Evolutionary conservation across 2,329 filamentous ascomycete species (phyloP).

Genomic region (Clarireedia homoeocarpa): DNA sequence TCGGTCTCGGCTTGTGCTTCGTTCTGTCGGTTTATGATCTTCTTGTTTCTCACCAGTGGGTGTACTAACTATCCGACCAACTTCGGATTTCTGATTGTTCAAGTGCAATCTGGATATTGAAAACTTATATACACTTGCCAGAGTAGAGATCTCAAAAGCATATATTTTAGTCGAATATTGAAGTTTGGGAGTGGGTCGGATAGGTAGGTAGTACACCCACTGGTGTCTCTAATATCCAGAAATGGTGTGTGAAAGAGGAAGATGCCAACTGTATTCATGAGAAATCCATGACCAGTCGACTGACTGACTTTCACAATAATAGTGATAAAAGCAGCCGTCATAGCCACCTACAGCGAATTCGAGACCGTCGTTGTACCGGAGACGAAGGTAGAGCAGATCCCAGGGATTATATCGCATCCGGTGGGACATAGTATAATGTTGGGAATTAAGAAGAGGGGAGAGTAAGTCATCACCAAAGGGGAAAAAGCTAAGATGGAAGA

Average conservation of each 20-base stretch:
- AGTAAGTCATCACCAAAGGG: background rate
- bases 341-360: slow-evolving; percentile 61
- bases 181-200: no score
- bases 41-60: no score
- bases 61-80: no score
- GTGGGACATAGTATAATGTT: background rate
- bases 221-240: background rate
- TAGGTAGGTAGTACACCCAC: no score
- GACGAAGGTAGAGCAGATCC: slow-evolving; percentile 51
- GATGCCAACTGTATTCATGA: background rate
- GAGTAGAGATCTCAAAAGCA: no score
- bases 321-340: slow-evolving; percentile 65
- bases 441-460: background rate
- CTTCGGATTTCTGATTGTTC: no score
- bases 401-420: slow-evolving; percentile 25
- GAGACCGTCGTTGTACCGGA: slow-evolving; percentile 51
- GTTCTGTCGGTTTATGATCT: no score
- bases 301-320: slow-evolving; percentile 13
- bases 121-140: no score
- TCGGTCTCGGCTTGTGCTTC: no score
- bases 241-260: background rate
- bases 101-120: no score
- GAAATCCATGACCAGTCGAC: background rate
- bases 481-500: background rate
- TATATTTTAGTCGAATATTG: no score